Base-by-base conservation (phyloP, 2,329 filamentous ascomycete genomes). In the Stylonectria norvegica region DNA sequence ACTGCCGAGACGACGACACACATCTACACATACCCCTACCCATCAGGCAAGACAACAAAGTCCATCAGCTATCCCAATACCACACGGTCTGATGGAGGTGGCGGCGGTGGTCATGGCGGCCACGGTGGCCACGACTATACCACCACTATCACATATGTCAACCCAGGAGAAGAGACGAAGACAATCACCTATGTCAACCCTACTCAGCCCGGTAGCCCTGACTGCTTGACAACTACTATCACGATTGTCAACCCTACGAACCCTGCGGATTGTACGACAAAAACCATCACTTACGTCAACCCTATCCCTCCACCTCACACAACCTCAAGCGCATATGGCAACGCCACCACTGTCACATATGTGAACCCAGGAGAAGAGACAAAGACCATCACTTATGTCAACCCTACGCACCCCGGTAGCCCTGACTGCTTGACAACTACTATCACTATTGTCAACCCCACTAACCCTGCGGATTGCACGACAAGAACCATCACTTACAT, bases 401-500 rank as follows among this genome's bases (percentile, higher is more conserved):
- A 32, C 16, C 29, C 25, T 14, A 28, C 25, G 4, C 25, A 28
- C 12, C 25, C 29, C 5, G 29, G n/a, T 4, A 16, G 18, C 16
- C 11, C 11, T 25, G 22, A 12, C 22, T 12, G 12, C 22, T 7
- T 7, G 22, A 25, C 22, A 25, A 7, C n/a, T 5, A 32, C 29
- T 36, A 45, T 44, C 33, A 57, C 54, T 15, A 47, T 48, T 36
- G 50, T 50, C 25, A 55, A 57, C 38, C 54, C 54, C 20, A 57
- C 54, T 19, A 33, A 48, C 12, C 43, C 42, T 14, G 54, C 52
- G 19, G 33, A 52, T 36, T 52, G 40, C 14, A 49, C 52, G 39
- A 57, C 54, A 10, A 47, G 43, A 45, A 57, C 54, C 16, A 47
- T 57, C 44, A 53, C 50, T 33, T 57, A 57, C 43, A 57, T 53